Base-by-base conservation (phyloP, 2,329 filamentous ascomycete species). In the Malbranchea zuffiana region DNA sequence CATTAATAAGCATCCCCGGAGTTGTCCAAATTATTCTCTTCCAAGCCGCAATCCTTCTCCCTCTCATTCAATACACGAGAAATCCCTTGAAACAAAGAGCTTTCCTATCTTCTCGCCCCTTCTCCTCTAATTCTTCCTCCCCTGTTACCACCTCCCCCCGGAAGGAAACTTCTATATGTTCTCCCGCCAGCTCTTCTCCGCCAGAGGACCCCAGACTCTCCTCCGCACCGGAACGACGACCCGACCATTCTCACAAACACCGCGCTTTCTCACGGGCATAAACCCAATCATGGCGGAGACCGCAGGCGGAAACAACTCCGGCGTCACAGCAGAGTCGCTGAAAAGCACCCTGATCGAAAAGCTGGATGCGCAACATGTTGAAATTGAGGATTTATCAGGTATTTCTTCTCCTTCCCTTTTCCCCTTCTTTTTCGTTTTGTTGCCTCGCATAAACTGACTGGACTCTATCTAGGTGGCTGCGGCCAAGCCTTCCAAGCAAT, bases 381-480 rank as follows among this genome's bases (percentile, higher is more conserved):
- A 90, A 52, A 85, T 95, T 49, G 81, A 83, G 46, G 88, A 96
- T 63, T 77, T 93, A 69, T 94, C 86, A 46, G 88, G 87, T 93
- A 73, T 41, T 67, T 17, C 4, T 11, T 23, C 20, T 8, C 15
- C 25, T 16, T 7, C 15, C 29, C 16, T n/a, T 32, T 32, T 19
- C 42, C 40, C 42, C 37, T 16, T 25, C n/a, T n/a, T 30, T 13
- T 3, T 10, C n/a, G 23, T 7, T 21, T 25, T 3, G 10, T 25
- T 25, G 12, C 2, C 10, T 10, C 2, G 12, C 12, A 3, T 12
- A 10, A 12, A 25, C 12, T 25, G 23, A 8, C 23, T 25, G 10
- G 10, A 31, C 28, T 15, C 27, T 24, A 4, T 40, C 32, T 48
- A 81, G 77, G 78, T 45, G 78, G 78, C 38, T 82, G 78, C 51